These are phyloP conservation scores for Proliferodiscus dingleyae DNA, from an alignment of 2,329 filamentous ascomycete species.

Conservation along the genomic window DNA sequence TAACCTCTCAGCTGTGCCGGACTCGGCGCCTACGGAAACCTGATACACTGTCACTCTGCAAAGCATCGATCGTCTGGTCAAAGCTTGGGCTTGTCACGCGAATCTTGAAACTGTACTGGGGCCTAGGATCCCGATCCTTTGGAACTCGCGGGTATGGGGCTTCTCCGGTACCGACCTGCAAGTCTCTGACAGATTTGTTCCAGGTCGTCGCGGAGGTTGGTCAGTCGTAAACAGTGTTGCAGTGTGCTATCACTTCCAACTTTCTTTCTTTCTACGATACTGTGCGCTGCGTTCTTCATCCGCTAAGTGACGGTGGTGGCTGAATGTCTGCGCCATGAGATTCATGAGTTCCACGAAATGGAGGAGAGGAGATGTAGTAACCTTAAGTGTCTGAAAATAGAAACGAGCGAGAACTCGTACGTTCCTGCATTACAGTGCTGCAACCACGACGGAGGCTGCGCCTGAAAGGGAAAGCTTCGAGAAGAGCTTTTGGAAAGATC, in stretches of 20 bases:
- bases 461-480: neutral
- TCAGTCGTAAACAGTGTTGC: too few relatives aligned
- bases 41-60: too few relatives aligned
- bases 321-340: slow-evolving; percentile 1
- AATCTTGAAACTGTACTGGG: neutral
- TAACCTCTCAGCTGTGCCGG: neutral
- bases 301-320: neutral
- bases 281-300: neutral
- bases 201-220: too few relatives aligned
- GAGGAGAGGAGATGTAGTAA: neutral
- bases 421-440: neutral
- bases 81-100: too few relatives aligned
- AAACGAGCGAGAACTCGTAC: neutral
- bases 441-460: neutral
- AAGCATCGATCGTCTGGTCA: too few relatives aligned
- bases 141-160: neutral
- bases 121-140: too few relatives aligned
- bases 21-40: neutral
- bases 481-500: neutral
- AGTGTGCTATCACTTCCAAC: too few relatives aligned
- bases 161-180: too few relatives aligned
- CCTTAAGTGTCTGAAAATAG: neutral
- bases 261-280: too few relatives aligned
- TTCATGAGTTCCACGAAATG: neutral
- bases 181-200: too few relatives aligned